These are phyloP conservation scores for Tranzscheliella williamsii DNA, from an alignment of 1,284 basidiomycete species.

Conservation along the genomic window DNA sequence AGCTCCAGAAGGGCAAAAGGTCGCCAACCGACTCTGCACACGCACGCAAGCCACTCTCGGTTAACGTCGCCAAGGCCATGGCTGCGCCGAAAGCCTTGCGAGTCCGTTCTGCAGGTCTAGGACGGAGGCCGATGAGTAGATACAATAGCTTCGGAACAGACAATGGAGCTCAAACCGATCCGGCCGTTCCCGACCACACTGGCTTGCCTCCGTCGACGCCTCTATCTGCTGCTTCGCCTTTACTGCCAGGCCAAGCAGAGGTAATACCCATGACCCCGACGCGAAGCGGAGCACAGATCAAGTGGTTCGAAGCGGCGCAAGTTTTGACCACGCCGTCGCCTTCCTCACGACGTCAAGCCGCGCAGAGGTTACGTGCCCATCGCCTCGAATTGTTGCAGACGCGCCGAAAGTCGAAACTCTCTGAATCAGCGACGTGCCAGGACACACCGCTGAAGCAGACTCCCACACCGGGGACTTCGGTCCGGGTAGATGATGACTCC, in stretches of 20 bases:
- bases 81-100: constrained; percentile 26
- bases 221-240: constrained; percentile 2
- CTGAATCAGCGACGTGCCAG: constrained; percentile 25
- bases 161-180: neutral
- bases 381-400: constrained; percentile 33
- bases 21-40: constrained; percentile 11
- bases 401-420: constrained; percentile 25
- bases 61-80: constrained; percentile 26
- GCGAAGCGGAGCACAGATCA: constrained; percentile 37
- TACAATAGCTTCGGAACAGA: constrained; percentile 22
- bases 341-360: constrained; percentile 25
- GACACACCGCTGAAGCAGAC: constrained; percentile 25
- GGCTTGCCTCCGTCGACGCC: constrained; percentile 25
- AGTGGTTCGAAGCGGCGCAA: constrained; percentile 58
- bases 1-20: constrained; percentile 30
- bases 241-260: constrained; percentile 7
- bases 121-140: constrained; percentile 31
- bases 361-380: constrained; percentile 29
- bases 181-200: constrained; percentile 1
- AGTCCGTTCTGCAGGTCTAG: constrained; percentile 31
- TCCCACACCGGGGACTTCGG: neutral
- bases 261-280: constrained; percentile 57
- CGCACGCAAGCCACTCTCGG: constrained; percentile 27
- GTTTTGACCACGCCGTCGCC: constrained; percentile 52
- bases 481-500: neutral